phyloP scores from a whole-genome alignment of 2,329 filamentous ascomycete genomes.

The Ceratocystis destructans region DNA sequence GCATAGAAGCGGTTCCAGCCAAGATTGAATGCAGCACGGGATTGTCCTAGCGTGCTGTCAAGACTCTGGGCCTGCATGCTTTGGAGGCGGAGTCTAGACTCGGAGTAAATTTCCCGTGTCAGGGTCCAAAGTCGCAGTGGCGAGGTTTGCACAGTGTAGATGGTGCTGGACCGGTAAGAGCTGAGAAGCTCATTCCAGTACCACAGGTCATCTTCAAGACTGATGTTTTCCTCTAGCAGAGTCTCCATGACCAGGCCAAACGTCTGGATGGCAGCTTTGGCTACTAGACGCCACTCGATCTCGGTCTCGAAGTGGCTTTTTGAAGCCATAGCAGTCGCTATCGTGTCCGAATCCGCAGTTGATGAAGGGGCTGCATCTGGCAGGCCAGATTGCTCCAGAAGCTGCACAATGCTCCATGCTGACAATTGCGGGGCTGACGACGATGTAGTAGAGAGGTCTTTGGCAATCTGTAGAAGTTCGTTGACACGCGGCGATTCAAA shows the following conservation, averaged over 20 bases:
- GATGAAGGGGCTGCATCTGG: conserved; percentile 25
- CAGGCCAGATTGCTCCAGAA: conserved; percentile 50
- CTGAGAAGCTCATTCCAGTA: conserved; percentile 88
- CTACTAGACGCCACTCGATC: conserved; percentile 78
- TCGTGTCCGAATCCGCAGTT: not conserved
- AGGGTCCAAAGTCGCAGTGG: conserved; percentile 62
- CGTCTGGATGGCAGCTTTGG: conserved; percentile 82
- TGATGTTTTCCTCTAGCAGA: conserved; percentile 69
- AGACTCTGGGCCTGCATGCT: conserved; percentile 22
- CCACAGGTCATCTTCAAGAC: conserved; percentile 74
- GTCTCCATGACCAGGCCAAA: conserved; percentile 69
- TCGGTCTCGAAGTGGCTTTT: conserved; percentile 54
- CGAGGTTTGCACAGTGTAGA: conserved; percentile 79
- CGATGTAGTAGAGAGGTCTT: conserved; percentile 55
- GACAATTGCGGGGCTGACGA: conserved; percentile 50
- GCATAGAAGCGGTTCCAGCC: conserved; percentile 62
- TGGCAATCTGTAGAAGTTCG: conserved; percentile 53
- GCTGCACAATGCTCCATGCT: conserved; percentile 41
- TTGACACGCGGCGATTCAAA: conserved; percentile 42
- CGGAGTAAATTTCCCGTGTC: conserved; percentile 53
- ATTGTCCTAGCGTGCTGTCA: conserved; percentile 6
- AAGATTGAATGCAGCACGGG: conserved; percentile 22
- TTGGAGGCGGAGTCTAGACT: conserved; percentile 38
- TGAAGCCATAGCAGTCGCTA: conserved; percentile 19
- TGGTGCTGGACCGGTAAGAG: conserved; percentile 61